phyloP scores from a whole-genome alignment of 257 asterid species.

The Solanum virginianum region DNA sequence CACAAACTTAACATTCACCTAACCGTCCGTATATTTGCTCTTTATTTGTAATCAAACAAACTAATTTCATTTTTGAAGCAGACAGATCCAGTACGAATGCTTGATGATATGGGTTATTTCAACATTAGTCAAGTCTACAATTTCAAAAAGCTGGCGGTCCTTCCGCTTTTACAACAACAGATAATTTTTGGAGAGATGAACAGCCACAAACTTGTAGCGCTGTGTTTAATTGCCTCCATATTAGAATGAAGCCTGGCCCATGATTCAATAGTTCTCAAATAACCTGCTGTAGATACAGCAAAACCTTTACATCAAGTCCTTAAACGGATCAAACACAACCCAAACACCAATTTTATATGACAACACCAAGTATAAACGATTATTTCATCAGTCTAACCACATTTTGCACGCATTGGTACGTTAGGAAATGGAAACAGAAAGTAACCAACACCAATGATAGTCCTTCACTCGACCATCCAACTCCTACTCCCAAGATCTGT shows the following conservation, averaged over 20 bases:
- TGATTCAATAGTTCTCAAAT: neutral
- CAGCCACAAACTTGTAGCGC: neutral
- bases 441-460: neutral
- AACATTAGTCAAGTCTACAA: neutral
- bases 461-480: neutral
- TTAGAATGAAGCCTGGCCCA: neutral
- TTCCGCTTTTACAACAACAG: too few species aligned
- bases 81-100: neutral
- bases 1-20: neutral
- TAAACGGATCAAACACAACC: neutral
- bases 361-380: neutral
- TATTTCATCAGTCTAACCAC: neutral
- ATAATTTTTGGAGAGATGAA: neutral
- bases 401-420: neutral
- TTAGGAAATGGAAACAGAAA: neutral
- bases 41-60: neutral
- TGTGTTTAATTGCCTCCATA: neutral
- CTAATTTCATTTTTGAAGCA: neutral
- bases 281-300: neutral
- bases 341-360: neutral
- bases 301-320: neutral
- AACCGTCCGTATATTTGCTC: neutral
- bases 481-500: neutral
- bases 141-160: neutral
- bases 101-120: neutral